Base-by-base conservation (phyloP, 1,284 basidiomycete species). In the Malassezia caprae region DNA sequence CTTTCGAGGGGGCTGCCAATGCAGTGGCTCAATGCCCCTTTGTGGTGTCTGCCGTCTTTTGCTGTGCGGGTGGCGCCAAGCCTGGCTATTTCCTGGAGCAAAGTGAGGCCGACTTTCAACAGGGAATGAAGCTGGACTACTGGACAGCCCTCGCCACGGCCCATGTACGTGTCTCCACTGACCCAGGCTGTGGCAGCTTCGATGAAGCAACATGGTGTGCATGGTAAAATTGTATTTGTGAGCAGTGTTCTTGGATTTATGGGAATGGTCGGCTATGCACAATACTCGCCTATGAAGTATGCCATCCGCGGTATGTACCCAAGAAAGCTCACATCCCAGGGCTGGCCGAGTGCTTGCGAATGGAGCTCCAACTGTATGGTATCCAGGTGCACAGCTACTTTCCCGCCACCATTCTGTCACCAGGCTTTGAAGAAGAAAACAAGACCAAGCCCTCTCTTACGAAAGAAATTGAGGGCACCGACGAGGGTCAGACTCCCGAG, bases 221-320 rank as follows among this genome's bases (percentile, higher is more conserved):
- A 80, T 35, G 77, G 78, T 17, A 87, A 86, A 68, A 84, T 96
- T 54, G 80, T 89, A 4, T 82, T 96, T 47, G 83, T 88, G 21
- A 84, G 84, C 8, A 90, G 88, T 0, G 81, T 84, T n/a, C 75
- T 93, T 13, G 86, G 85, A 0, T 83, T 86, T 63, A 85, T 90
- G 78, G 82, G 83, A 1, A 80, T 96, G 47, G 78, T 87, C 15
- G 91, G 93, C 0, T 96, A 87, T 67, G 79, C 85, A 3, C 81
- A 84, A 2, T 96, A 98, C 73, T 79, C 87, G 1, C 89, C 91
- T 0, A 86, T 84, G 45, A 96, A 96, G 75, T 85, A 86, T 65
- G 93, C 93, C 10, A 76, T 96, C 13, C 79, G 90, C 77, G 90
- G 89, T 87, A 58, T 30, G 64, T 58, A 26, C 34, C 40, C n/a